phyloP scores from a whole-genome alignment of 805 yeast species.

The Pichia exigua region DNA sequence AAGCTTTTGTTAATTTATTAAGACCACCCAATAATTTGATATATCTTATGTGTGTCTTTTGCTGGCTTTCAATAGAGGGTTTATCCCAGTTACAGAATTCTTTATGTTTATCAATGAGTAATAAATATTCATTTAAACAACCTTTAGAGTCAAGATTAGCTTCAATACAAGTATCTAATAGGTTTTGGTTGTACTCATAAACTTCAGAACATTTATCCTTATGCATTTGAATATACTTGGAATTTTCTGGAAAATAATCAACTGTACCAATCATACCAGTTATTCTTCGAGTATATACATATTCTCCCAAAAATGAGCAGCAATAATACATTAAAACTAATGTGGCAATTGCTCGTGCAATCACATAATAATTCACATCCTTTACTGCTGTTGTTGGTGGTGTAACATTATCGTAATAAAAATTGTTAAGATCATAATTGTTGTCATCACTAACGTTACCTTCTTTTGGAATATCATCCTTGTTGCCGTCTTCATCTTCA shows the following conservation, averaged over 20 bases:
- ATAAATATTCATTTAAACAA: conserved; percentile 1
- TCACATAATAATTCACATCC: not conserved
- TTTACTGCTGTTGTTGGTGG: not conserved
- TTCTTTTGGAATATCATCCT: not conserved
- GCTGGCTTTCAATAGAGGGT: not conserved
- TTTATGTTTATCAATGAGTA: not conserved
- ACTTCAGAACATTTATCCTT: not conserved
- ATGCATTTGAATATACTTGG: not conserved
- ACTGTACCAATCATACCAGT: conserved; percentile 4
- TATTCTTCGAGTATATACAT: not conserved
- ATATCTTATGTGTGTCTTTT: not conserved
- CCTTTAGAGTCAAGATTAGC: not conserved
- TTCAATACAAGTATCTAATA: not conserved
- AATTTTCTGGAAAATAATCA: conserved; percentile 2
- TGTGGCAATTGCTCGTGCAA: not conserved
- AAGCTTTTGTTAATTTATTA: not conserved
- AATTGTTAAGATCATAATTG: not conserved
- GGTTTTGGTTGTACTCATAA: not conserved
- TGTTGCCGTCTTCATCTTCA: too few relatives aligned
- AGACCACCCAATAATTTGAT: not conserved
- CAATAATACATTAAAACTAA: not conserved
- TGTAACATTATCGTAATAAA: not conserved
- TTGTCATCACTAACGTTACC: not conserved
- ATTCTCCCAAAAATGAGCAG: not conserved
- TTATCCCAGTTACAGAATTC: conserved; percentile 10